Base-by-base conservation (phyloP, 1,139 yeast species). In the Candida labiduridarum region DNA sequence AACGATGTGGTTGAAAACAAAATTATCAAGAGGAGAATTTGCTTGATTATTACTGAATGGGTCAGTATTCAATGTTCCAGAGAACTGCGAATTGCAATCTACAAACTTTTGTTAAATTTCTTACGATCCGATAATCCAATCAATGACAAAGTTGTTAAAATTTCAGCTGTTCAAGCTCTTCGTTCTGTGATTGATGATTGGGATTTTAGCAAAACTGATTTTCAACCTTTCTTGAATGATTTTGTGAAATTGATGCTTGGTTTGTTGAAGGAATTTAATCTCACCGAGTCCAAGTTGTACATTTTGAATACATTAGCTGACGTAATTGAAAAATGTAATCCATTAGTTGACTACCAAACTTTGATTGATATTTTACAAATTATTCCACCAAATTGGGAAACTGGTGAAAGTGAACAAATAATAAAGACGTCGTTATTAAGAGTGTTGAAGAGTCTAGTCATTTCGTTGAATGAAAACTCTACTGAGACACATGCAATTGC, bases 21-120 rank as follows among this genome's bases (percentile, higher is more conserved):
- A 49, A 78, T 92, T n/a, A 70, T 92, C 47, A 82, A 87, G 57
- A 77, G 98, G 60, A 79, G 98, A 54, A 78, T 89, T 6, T 86
- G 95, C 56, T 69, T 89, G 38, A 79, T 94, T 38, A 79, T 91
- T 6, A 78, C 84, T 39, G 96, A 90, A 57, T 94, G 98, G 97
- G 74, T 87, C 3, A 75, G 84, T 1, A 80, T 88, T 4, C 80
- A 85, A 56, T 82, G 89, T 56, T 76, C 85, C 15, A 73, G 78
- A 16, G 82, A 78, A 41, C 82, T 85, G 50, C 69, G 90, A 52
- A 68, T 76, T n/a, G 69, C 73, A 27, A 80, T 89, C 18, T 92
- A 87, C 64, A 72, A 79, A 47, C 72, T 89, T 43, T 71, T 88
- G 40, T 58, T 67, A 12, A 59, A 62, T 19, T 72, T 85, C 36